Evolutionary conservation across 2,329 filamentous ascomycete species (phyloP).

Genomic region (Penicillium sclerotiorum): DNA sequence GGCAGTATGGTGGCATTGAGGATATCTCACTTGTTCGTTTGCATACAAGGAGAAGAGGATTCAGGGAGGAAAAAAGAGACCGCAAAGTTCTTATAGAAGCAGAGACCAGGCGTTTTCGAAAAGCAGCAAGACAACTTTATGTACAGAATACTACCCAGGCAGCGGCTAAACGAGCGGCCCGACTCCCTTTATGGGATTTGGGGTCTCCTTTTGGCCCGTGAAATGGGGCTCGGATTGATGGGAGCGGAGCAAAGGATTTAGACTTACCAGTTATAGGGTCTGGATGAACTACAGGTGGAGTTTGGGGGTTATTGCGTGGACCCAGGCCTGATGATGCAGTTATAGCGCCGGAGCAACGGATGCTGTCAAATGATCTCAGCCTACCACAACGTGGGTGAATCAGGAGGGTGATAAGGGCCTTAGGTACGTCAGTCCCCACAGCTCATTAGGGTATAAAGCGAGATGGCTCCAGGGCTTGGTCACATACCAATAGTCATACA

Average conservation of each 20-base stretch:
- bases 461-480: too few species aligned
- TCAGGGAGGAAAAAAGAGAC: neutral
- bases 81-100: neutral
- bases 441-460: neutral
- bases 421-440: neutral
- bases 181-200: conserved; percentile 1
- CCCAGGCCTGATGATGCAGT: conserved; percentile 11
- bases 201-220: neutral
- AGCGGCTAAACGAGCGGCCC: neutral
- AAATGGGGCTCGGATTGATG: conserved; percentile 21
- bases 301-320: neutral
- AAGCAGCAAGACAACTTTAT: conserved; percentile 6
- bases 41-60: conserved; percentile 10
- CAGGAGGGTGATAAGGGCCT: neutral
- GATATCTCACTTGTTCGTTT: conserved; percentile 46
- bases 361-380: conserved; percentile 20
- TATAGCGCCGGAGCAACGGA: conserved; percentile 39
- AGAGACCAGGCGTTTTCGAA: neutral
- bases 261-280: conserved; percentile 1
- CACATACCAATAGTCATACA: neutral
- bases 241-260: conserved; percentile 20
- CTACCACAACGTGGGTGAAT: neutral
- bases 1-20: conserved; percentile 75
- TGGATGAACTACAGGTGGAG: neutral
- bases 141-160: conserved; percentile 2